Evolutionary conservation across 2,329 filamentous ascomycete species (phyloP).

Genomic region (Blastomyces gilchristii): DNA sequence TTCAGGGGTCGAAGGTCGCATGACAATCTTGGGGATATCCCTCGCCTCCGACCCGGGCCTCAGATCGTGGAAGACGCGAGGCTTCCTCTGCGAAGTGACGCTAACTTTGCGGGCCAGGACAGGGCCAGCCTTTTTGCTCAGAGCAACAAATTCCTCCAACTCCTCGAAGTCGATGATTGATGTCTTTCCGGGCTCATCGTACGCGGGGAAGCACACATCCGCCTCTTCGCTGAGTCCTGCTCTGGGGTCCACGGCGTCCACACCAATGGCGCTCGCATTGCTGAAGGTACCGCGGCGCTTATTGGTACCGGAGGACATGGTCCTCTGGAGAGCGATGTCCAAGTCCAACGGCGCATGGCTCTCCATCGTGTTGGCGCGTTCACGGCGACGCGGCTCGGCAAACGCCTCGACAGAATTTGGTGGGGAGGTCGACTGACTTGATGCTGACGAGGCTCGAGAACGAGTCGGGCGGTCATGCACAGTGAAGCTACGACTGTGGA

Average conservation of each 20-base stretch:
- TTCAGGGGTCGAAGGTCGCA: slow-evolving; percentile 20
- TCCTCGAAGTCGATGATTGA: slow-evolving; percentile 86
- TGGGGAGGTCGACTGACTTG: slow-evolving; percentile 65
- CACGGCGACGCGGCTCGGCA: slow-evolving; percentile 75
- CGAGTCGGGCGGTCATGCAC: slow-evolving; percentile 31
- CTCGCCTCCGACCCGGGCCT: slow-evolving; percentile 30
- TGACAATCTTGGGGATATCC: slow-evolving; percentile 30
- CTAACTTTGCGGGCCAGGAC: slow-evolving; percentile 31
- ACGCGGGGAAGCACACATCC: slow-evolving; percentile 80
- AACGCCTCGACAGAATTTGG: slow-evolving; percentile 98
- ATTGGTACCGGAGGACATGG: slow-evolving; percentile 56
- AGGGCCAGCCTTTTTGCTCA: slow-evolving; percentile 43
- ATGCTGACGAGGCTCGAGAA: slow-evolving; percentile 41
- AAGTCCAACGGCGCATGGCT: slow-evolving; percentile 47
- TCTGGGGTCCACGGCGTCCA: slow-evolving; percentile 27
- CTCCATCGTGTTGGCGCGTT: slow-evolving; percentile 59
- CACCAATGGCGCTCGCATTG: slow-evolving; percentile 49
- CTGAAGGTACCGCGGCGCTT: slow-evolving; percentile 52
- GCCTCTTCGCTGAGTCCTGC: slow-evolving; percentile 49
- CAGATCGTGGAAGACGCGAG: slow-evolving; percentile 52
- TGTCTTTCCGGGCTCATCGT: slow-evolving; percentile 65
- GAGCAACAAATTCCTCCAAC: slow-evolving; percentile 77
- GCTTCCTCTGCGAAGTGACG: slow-evolving; percentile 42
- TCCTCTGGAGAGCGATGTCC: slow-evolving; percentile 55
- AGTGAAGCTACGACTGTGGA: slow-evolving; percentile 27